phyloP scores from a whole-genome alignment of 192 early-diverging fungal genomes.

The Coemansia reversa region DNA sequence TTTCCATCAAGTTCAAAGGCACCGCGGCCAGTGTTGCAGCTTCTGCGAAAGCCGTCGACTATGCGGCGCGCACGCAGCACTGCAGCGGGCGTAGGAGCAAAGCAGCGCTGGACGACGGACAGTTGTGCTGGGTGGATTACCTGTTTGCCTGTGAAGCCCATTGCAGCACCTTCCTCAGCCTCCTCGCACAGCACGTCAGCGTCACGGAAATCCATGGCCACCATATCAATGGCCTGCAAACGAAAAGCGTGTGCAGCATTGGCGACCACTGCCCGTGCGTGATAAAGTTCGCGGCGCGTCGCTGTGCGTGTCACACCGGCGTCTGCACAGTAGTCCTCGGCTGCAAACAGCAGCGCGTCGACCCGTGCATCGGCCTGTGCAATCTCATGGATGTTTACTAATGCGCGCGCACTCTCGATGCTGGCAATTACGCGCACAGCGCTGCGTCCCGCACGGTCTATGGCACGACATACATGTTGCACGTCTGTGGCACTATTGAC shows the following conservation, averaged over 20 bases:
- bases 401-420: slow-evolving; percentile 83
- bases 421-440: slow-evolving; percentile 81
- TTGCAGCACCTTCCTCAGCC: slow-evolving; percentile 78
- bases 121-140: slow-evolving; percentile 91
- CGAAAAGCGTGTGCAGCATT: slow-evolving; percentile 80
- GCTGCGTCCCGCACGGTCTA: slow-evolving; percentile 68
- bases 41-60: slow-evolving; percentile 65
- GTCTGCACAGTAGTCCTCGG: slow-evolving; percentile 96
- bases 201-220: slow-evolving; percentile 87
- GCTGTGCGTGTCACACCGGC: slow-evolving; percentile 76
- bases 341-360: slow-evolving; percentile 84
- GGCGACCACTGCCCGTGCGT: slow-evolving; percentile 75
- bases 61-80: slow-evolving; percentile 69
- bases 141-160: slow-evolving; percentile 97
- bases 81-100: slow-evolving; percentile 69
- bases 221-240: slow-evolving; percentile 91
- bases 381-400: slow-evolving; percentile 87
- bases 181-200: slow-evolving; percentile 70
- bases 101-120: slow-evolving; percentile 75
- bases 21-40: slow-evolving; percentile 73
- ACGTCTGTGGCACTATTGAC: slow-evolving; percentile 78
- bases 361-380: slow-evolving; percentile 69
- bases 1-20: slow-evolving; percentile 92
- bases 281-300: slow-evolving; percentile 71
- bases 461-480: slow-evolving; percentile 60